A percentile compares a stretch with the other conserved stretches of the same genome.
phyloP scores from a whole-genome alignment of 129 eudicot species.

The Escallonia rubra region DNA sequence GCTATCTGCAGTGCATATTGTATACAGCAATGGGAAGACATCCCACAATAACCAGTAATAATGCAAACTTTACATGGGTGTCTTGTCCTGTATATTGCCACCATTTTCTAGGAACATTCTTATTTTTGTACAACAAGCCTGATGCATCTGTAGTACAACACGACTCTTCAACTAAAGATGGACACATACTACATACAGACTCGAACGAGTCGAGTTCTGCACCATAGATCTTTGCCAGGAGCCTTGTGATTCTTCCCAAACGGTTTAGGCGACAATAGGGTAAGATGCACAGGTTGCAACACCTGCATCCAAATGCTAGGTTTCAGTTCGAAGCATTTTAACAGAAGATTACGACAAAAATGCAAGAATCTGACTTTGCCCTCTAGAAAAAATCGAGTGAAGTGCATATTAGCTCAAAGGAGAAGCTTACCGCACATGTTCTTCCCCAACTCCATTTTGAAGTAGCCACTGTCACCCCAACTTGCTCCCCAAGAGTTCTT shows the following conservation, averaged over 20 bases:
- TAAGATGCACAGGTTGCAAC: constrained; percentile 98
- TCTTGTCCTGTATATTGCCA: too few relatives aligned
- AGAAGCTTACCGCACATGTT: constrained; percentile 92
- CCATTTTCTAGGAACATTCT: too few relatives aligned
- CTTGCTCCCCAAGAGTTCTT: constrained; percentile 98
- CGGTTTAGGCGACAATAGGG: constrained; percentile 63
- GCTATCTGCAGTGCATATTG: too few relatives aligned
- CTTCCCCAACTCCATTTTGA: constrained; percentile 98
- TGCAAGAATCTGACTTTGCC: too few relatives aligned
- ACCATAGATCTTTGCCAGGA: constrained; percentile 1
- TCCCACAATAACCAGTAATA: too few relatives aligned
- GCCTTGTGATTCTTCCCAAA: constrained; percentile 2
- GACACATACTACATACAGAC: background rate
- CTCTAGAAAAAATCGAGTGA: too few relatives aligned
- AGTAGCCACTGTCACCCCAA: constrained; percentile 95
- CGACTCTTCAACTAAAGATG: background rate
- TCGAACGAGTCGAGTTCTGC: constrained; percentile 8
- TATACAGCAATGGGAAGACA: too few relatives aligned
- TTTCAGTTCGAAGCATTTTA: constrained; percentile 1
- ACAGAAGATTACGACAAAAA: background rate
- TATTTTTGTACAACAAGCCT: too few relatives aligned
- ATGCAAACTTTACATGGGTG: too few relatives aligned
- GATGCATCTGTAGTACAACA: constrained; percentile 7
- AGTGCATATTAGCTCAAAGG: background rate
- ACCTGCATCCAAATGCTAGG: constrained; percentile 43